Evolutionary conservation across 2,329 filamentous ascomycete genomes (phyloP).

Genomic region (Alternaria tenuissima): DNA sequence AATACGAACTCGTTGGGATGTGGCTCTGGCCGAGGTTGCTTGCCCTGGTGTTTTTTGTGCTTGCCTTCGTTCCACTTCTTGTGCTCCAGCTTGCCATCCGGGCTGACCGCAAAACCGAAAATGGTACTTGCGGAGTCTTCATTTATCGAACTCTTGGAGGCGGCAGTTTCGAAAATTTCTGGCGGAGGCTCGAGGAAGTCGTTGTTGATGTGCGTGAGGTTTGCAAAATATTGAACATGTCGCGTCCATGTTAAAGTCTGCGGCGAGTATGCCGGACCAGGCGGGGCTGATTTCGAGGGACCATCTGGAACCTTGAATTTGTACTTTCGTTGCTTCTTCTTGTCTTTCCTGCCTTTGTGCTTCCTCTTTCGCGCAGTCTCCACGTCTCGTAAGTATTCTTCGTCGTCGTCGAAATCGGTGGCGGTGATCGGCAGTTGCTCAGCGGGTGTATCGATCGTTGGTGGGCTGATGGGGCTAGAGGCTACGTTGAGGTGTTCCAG

Average conservation of each 20-base stretch:
- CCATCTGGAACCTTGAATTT: slow-evolving; percentile 68
- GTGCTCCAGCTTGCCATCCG: slow-evolving; percentile 34
- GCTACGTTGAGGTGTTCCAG: slow-evolving; percentile 62
- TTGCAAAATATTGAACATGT: slow-evolving; percentile 92
- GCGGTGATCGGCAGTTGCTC: slow-evolving; percentile 18
- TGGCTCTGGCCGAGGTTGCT: slow-evolving; percentile 59
- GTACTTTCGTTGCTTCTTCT: slow-evolving; percentile 50
- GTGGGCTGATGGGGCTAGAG: slow-evolving; percentile 4
- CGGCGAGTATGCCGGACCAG: slow-evolving; percentile 88
- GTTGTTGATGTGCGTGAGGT: slow-evolving; percentile 89
- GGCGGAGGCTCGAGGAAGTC: slow-evolving; percentile 56
- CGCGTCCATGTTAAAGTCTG: slow-evolving; percentile 81
- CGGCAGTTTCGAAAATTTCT: neutral
- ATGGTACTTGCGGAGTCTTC: slow-evolving; percentile 24
- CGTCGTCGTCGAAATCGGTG: slow-evolving; percentile 29
- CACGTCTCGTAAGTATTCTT: slow-evolving; percentile 51
- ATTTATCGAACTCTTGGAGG: slow-evolving; percentile 11
- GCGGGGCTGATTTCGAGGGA: slow-evolving; percentile 75
- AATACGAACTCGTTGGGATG: slow-evolving; percentile 73
- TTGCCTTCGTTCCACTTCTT: slow-evolving; percentile 70
- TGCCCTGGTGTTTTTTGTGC: slow-evolving; percentile 66
- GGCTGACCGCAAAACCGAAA: slow-evolving; percentile 40
- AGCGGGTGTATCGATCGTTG: neutral
- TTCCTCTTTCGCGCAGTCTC: slow-evolving; percentile 57
- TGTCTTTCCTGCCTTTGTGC: slow-evolving; percentile 60